Evolutionary conservation across 352 stramenopile species (phyloP).

Genomic region (Phytophthora pisi): DNA sequence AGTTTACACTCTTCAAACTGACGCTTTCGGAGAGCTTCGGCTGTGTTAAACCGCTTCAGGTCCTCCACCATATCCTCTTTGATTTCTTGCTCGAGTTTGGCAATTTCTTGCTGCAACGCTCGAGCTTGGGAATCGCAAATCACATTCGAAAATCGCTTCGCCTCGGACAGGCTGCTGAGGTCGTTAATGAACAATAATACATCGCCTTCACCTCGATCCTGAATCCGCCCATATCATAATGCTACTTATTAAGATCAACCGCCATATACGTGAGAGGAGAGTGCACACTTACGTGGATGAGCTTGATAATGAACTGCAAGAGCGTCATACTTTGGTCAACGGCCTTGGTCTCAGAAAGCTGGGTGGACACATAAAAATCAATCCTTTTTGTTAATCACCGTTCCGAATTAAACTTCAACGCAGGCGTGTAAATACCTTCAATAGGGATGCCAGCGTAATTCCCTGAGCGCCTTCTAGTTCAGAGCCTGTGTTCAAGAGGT

Average conservation of each 20-base stretch:
- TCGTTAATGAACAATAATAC: conserved; percentile 74
- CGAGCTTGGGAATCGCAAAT: conserved; percentile 65
- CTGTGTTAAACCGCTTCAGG: conserved; percentile 56
- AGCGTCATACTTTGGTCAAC: conserved; percentile 76
- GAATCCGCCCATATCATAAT: neutral
- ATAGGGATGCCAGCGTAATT: conserved; percentile 72
- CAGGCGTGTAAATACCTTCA: conserved; percentile 53
- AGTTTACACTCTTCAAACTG: conserved; percentile 33
- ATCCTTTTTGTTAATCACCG: neutral
- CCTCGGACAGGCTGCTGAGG: conserved; percentile 50
- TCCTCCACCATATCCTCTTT: conserved; percentile 75
- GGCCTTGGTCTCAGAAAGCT: conserved; percentile 86
- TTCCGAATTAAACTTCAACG: neutral
- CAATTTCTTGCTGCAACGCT: conserved; percentile 54
- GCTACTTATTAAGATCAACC: neutral
- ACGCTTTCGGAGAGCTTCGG: conserved; percentile 43
- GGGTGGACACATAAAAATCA: neutral
- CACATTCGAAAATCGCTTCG: conserved; percentile 75
- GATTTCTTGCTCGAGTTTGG: conserved; percentile 67
- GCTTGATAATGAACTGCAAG: conserved; percentile 78
- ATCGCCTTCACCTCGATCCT: conserved; percentile 78
- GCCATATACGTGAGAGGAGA: neutral
- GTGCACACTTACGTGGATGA: conserved; percentile 71
- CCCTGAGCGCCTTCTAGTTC: conserved; percentile 71
- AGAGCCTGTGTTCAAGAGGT: conserved; percentile 74